phyloP scores from a whole-genome alignment of 108 stramenopile genomes.

The Conticribra weissflogii region DNA sequence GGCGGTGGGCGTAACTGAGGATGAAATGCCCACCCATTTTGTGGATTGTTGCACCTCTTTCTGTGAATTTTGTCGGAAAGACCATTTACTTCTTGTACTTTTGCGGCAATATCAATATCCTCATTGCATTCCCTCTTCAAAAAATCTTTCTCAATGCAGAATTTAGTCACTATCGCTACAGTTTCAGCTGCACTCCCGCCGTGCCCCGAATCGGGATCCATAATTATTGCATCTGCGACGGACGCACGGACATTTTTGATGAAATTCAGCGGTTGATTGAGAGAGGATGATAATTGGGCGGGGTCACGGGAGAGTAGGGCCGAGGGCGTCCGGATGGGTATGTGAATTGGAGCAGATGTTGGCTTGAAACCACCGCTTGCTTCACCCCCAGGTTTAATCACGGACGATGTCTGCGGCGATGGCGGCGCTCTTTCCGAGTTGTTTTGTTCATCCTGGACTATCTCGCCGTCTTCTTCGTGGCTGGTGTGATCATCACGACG shows the following conservation, averaged over 20 bases:
- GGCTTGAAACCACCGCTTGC: too few species aligned
- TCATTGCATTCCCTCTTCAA: neutral
- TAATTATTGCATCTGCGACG: conserved; percentile 25
- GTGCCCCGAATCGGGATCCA: conserved; percentile 32
- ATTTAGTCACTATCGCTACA: conserved; percentile 11
- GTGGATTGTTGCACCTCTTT: too few species aligned
- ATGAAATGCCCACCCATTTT: too few species aligned
- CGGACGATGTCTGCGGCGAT: too few species aligned
- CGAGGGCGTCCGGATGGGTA: conserved; percentile 43
- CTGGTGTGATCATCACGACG: conserved; percentile 6
- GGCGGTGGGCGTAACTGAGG: conserved; percentile 12
- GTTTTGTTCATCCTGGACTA: conserved; percentile 2
- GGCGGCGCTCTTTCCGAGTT: neutral
- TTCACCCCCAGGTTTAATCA: too few species aligned
- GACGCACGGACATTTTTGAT: conserved; percentile 19
- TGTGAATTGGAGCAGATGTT: neutral
- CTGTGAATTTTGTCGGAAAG: neutral
- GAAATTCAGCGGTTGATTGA: conserved; percentile 11
- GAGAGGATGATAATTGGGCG: conserved; percentile 10
- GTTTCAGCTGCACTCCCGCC: conserved; percentile 7
- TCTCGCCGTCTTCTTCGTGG: neutral
- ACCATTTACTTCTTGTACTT: neutral
- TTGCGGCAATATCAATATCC: neutral
- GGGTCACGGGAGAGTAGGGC: conserved; percentile 49
- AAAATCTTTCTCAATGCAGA: conserved; percentile 5